Evolutionary conservation across 23 red algal species (phyloP).

Genomic region (Gracilaria gracilis): DNA sequence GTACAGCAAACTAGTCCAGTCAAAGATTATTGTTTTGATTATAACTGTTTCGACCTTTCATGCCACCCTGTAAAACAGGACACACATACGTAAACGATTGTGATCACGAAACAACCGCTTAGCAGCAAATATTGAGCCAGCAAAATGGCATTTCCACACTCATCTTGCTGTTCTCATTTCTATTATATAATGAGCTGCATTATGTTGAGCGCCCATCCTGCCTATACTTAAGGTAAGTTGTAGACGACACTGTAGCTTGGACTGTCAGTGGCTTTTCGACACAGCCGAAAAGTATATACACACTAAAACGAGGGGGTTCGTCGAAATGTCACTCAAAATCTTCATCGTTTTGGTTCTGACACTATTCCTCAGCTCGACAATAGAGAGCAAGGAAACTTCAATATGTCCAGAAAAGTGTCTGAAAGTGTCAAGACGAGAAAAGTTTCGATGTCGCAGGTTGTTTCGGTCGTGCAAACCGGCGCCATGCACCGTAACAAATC

Average conservation of each 20-base stretch:
- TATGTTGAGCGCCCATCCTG: neutral
- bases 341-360: neutral
- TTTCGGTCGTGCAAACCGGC: neutral
- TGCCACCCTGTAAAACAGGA: no score
- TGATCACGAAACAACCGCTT: neutral
- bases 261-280: neutral
- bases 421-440: neutral
- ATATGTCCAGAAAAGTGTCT: neutral
- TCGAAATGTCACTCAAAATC: neutral
- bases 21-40: no score
- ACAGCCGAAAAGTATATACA: neutral
- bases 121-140: neutral
- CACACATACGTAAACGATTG: neutral
- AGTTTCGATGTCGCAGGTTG: constrained; percentile 28
- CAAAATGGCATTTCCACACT: neutral
- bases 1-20: no score
- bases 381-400: neutral
- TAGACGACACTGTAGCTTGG: neutral
- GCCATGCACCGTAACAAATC: neutral
- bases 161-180: neutral
- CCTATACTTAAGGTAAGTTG: neutral
- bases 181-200: neutral
- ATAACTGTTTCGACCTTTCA: no score
- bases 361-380: neutral
- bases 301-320: no score